Percentiles rank a stretch among this genome's conserved stretches.
phyloP scores from a whole-genome alignment of 75 land plant genomes.

The Ceratopteris richardii region DNA sequence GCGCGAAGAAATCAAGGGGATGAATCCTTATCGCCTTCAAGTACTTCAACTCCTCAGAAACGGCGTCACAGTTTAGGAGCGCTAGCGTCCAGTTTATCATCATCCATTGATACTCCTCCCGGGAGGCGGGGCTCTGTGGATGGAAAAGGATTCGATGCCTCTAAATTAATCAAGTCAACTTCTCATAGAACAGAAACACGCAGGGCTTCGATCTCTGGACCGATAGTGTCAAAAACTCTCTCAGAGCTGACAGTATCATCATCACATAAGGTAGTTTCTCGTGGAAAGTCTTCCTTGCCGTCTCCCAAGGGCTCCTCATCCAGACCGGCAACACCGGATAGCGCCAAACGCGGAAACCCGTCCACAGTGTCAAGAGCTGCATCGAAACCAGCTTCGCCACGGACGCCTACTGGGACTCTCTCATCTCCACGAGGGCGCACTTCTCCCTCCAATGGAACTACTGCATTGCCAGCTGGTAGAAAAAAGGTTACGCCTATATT shows the following conservation, averaged over 20 bases:
- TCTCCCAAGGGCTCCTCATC: slow-evolving; percentile 5
- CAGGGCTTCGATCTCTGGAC: background rate
- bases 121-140: background rate
- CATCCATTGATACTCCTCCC: slow-evolving; percentile 9
- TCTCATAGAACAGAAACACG: background rate
- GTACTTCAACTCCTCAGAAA: background rate
- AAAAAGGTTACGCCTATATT: slow-evolving; percentile 4
- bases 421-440: background rate
- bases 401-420: background rate
- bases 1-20: slow-evolving; percentile 1
- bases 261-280: no score
- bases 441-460: background rate
- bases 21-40: background rate
- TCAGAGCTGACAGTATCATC: no score
- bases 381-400: slow-evolving; percentile 6
- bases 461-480: background rate
- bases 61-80: background rate
- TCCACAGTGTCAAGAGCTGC: slow-evolving; percentile 1
- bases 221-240: no score
- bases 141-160: background rate
- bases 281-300: no score
- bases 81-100: background rate
- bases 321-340: background rate
- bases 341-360: slow-evolving; percentile 1
- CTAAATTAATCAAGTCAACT: background rate